Evolutionary conservation across 2,329 filamentous ascomycete genomes (phyloP).

Genomic region (Simplicillium sp.): DNA sequence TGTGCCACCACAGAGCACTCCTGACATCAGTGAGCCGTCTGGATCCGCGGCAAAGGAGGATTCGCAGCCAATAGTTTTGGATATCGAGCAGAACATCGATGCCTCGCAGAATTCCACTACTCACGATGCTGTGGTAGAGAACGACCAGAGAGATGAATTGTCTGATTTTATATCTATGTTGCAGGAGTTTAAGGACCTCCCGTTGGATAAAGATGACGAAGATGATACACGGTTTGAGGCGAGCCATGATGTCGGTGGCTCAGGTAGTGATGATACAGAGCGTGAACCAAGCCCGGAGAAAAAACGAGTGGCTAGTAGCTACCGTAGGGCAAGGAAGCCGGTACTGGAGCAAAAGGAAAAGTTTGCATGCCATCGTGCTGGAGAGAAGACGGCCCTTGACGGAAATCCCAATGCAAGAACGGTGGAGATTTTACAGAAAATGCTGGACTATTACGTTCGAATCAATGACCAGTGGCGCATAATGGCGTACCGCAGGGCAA

Average conservation of each 20-base stretch:
- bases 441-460: conserved; percentile 69
- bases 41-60: conserved; percentile 11
- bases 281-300: conserved; percentile 9
- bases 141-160: conserved; percentile 40
- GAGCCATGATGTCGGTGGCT: conserved; percentile 1
- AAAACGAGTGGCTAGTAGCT: conserved; percentile 23
- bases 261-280: conserved; percentile 12
- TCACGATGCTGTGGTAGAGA: not conserved
- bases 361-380: conserved; percentile 46
- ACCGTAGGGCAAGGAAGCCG: no score
- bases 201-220: conserved; percentile 41
- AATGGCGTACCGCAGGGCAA: conserved; percentile 66
- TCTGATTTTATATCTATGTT: conserved; percentile 55
- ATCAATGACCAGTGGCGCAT: conserved; percentile 71
- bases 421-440: conserved; percentile 67
- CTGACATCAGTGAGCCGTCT: conserved; percentile 20
- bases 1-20: conserved; percentile 26
- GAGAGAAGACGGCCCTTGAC: conserved; percentile 29
- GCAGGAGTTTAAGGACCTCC: conserved; percentile 49
- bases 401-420: conserved; percentile 65
- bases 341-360: conserved; percentile 23
- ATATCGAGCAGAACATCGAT: conserved; percentile 8
- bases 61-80: conserved; percentile 16
- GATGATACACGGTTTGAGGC: conserved; percentile 18
- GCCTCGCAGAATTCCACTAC: not conserved